Conservation (phyloP, 2,329 filamentous ascomycete species). For the Cercospora zeina region DNA sequence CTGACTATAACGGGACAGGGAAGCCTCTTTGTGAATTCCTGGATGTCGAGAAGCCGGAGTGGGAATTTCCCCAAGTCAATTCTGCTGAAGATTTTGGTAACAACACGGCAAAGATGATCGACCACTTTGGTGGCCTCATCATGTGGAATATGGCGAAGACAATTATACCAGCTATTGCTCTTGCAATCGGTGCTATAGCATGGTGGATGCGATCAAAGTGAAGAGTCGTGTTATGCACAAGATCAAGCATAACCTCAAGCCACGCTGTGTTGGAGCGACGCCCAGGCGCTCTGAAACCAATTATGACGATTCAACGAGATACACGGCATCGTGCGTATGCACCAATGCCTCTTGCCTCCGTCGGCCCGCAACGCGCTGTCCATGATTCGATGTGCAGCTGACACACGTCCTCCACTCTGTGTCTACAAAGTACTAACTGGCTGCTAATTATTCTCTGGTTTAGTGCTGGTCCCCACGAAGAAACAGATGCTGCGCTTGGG, state of each 20-base stretch:
- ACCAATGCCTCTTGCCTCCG: no score
- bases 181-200: not conserved
- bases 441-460: not conserved
- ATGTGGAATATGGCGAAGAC: slow-evolving; percentile 13
- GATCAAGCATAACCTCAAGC: not conserved
- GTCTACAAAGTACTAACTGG: not conserved
- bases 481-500: no score
- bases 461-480: no score
- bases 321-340: not conserved
- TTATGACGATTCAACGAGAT: not conserved
- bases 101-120: not conserved
- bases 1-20: slow-evolving; percentile 12
- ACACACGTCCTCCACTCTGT: not conserved
- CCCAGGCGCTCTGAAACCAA: not conserved
- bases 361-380: no score
- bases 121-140: not conserved
- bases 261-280: not conserved
- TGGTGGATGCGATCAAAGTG: slow-evolving; percentile 7
- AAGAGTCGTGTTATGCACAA: not conserved
- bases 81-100: slow-evolving; percentile 16
- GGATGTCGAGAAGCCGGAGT: slow-evolving; percentile 6
- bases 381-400: no score
- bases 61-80: slow-evolving; percentile 19
- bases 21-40: slow-evolving; percentile 20
- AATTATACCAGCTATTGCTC: not conserved